phyloP scores from a whole-genome alignment of 2,329 filamentous ascomycete species.

The Cryphonectria carpinicola region DNA sequence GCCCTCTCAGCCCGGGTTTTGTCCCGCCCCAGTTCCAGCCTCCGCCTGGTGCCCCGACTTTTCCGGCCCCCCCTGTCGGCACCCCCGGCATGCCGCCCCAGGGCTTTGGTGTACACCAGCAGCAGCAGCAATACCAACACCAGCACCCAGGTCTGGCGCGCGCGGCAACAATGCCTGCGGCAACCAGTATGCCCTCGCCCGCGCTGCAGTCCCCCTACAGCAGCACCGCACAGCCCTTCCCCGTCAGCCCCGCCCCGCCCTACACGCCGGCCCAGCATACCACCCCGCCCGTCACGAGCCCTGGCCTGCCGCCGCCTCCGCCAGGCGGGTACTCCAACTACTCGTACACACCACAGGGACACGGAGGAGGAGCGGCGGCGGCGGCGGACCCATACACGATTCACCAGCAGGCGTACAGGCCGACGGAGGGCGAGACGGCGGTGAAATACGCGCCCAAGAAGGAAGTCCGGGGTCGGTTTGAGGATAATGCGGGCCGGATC shows the following conservation, averaged over 20 bases:
- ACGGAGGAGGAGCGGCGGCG: slow-evolving; percentile 35
- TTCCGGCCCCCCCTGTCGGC: slow-evolving; percentile 46
- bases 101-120: slow-evolving; percentile 42
- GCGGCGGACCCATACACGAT: slow-evolving; percentile 53
- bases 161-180: slow-evolving; percentile 55
- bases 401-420: slow-evolving; percentile 72
- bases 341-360: slow-evolving; percentile 41
- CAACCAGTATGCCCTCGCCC: slow-evolving; percentile 45
- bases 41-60: slow-evolving; percentile 44
- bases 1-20: slow-evolving; percentile 46
- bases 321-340: slow-evolving; percentile 62
- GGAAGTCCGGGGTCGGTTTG: slow-evolving; percentile 58
- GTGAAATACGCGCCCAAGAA: slow-evolving; percentile 49
- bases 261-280: slow-evolving; percentile 38
- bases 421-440: slow-evolving; percentile 63
- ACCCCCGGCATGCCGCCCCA: slow-evolving; percentile 47
- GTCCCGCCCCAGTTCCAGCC: slow-evolving; percentile 41
- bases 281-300: slow-evolving; percentile 41
- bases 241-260: slow-evolving; percentile 49
- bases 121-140: slow-evolving; percentile 28
- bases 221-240: slow-evolving; percentile 40
- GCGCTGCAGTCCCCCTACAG: slow-evolving; percentile 49
- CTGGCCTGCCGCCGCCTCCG: slow-evolving; percentile 47
- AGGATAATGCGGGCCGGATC: slow-evolving; percentile 66
- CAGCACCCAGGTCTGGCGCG: slow-evolving; percentile 52